Percentiles rank a stretch among this genome's conserved stretches.
phyloP scores from a whole-genome alignment of 306 rosid genomes.

The Dalbergia cultrata region DNA sequence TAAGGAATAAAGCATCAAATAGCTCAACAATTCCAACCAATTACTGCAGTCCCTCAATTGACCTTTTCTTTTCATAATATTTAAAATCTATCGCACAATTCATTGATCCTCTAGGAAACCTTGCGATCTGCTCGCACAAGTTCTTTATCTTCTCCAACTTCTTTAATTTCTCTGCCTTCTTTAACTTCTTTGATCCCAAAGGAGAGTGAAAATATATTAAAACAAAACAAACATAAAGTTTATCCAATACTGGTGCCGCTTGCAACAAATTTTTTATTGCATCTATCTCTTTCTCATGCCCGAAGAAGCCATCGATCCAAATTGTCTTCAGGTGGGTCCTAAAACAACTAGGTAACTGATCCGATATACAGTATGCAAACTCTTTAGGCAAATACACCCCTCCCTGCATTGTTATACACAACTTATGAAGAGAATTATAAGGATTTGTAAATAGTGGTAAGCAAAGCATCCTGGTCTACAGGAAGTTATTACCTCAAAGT shows the following conservation, averaged over 20 bases:
- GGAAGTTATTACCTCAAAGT: neutral
- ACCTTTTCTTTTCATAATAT: neutral
- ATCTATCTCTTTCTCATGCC: neutral
- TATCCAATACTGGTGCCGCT: neutral
- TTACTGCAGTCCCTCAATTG: no score
- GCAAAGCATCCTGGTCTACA: neutral
- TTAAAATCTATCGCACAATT: neutral
- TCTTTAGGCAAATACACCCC: neutral
- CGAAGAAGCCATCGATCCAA: neutral
- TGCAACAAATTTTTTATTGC: conserved; percentile 3
- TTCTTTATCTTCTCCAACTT: neutral
- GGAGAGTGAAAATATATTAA: neutral
- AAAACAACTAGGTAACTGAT: neutral
- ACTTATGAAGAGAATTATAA: neutral
- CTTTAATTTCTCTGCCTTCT: no score
- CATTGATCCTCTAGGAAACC: neutral
- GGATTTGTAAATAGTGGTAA: neutral
- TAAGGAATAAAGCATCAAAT: neutral
- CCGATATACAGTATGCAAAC: neutral
- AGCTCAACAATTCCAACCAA: no score
- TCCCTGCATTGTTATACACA: neutral
- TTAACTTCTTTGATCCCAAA: neutral
- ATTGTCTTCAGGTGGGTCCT: neutral
- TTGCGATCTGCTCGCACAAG: neutral
- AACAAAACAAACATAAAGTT: neutral